Evolutionary conservation across 768 basidiomycete species (phyloP), one percentile per base, ranked within the genome.

Genomic region (Boletus subparvulus): DNA sequence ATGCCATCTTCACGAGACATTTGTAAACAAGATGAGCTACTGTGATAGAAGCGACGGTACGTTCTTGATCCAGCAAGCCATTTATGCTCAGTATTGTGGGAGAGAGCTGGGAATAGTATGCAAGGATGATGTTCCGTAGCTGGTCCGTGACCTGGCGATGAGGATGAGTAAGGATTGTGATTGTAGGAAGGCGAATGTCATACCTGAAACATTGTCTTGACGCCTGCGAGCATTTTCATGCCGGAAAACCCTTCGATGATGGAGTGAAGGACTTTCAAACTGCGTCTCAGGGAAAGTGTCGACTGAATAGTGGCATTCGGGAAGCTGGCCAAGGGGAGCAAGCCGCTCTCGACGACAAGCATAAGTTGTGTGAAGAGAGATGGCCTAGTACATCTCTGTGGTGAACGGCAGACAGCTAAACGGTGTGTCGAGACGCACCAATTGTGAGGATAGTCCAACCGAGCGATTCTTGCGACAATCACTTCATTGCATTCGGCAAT

Each of bases 401-500:
- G 37, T 61, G 47, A 63, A 44, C 35, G n/a, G 11, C 17, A 24
- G 26, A 39, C 19, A 14, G 14, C 42, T 42, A 17, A 45, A 45
- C 36, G 12, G 41, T 36, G 21, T 50, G 36, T 30, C 11, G 26
- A 48, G 37, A 69, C 76, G 56, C 67, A 88, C 93, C 93, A 95
- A 39, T 78, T 78, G 33, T 65, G 72, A 10, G 91, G 90, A 68
- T 83, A 93, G 64, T 96, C 94, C 21, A 80, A 69, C 33, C 94
- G 83, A 8, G 91, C 87, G 50, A 94, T 82, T 67, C 87, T 94
- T 13, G 84, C 78, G 10, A 92, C 78, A 26, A 90, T 84, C 32
- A 88, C 65, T 59, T 89, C 81, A 58, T 94, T 91, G 65, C 84
- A 90, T 54, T 87, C 80, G 17, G 89, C 83, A 56, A 95, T 87